Conservation (phyloP, 768 basidiomycete species). For the Epithele typhae region DNA sequence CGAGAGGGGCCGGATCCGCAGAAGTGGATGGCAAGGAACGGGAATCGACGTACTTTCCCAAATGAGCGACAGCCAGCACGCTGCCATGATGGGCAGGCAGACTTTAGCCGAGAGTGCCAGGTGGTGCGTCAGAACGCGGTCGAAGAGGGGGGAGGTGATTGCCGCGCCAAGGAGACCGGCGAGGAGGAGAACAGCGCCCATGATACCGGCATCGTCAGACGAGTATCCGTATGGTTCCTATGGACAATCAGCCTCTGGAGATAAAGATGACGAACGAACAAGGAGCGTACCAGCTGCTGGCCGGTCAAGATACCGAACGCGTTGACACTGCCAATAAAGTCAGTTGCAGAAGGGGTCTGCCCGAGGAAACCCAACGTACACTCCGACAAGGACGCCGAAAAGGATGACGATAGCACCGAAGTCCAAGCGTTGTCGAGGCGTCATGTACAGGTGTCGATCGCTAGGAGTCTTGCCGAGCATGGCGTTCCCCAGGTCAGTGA, state of each 20-base stretch:
- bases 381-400: conserved; percentile 64
- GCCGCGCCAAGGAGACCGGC: conserved; percentile 68
- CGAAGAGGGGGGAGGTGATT: conserved; percentile 69
- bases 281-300: conserved; percentile 57
- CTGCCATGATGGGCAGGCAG: conserved; percentile 57
- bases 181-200: conserved; percentile 66
- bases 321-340: conserved; percentile 45
- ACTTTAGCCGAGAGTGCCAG: conserved; percentile 57
- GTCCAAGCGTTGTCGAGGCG: conserved; percentile 61
- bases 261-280: neutral
- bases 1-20: neutral
- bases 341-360: too few species aligned
- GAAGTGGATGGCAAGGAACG: too few species aligned
- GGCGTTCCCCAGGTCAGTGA: conserved; percentile 51
- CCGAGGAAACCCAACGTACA: conserved; percentile 46
- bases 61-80: conserved; percentile 67
- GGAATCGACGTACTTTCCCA: conserved; percentile 61
- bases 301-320: conserved; percentile 62
- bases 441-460: conserved; percentile 42
- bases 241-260: too few species aligned
- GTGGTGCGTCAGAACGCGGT: conserved; percentile 75
- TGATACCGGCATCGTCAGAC: conserved; percentile 56
- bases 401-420: conserved; percentile 54
- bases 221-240: conserved; percentile 76
- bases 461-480: conserved; percentile 37